Conservation (phyloP, 2,329 filamentous ascomycete genomes). For the Neurospora sp. region DNA sequence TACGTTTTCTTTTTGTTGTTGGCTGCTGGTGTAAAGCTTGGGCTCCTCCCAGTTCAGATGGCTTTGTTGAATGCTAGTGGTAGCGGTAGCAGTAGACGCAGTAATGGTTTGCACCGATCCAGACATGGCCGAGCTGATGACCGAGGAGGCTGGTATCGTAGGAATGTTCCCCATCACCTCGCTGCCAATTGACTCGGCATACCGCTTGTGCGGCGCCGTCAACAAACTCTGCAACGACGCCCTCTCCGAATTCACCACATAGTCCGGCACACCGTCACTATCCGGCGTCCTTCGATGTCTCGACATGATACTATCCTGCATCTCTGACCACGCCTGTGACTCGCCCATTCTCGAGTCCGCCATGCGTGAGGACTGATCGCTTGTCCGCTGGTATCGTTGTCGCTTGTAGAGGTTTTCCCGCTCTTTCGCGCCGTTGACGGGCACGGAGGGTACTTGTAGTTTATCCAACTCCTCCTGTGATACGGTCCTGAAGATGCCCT, state of each 20-base stretch:
- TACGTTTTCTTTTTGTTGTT: slow-evolving; percentile 13
- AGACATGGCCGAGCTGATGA: slow-evolving; percentile 3
- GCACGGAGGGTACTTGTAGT: slow-evolving; percentile 24
- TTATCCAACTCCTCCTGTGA: slow-evolving; percentile 42
- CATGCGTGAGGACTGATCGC: slow-evolving; percentile 23
- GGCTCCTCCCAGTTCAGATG: neutral
- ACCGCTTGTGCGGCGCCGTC: neutral
- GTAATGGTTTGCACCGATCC: slow-evolving; percentile 9
- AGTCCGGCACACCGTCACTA: neutral
- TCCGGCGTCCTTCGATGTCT: neutral
- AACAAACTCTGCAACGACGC: neutral
- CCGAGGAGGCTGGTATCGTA: neutral
- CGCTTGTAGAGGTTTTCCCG: slow-evolving; percentile 4
- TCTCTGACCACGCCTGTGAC: slow-evolving; percentile 51
- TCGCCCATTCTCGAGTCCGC: slow-evolving; percentile 32
- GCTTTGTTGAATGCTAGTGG: neutral
- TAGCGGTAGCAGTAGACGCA: neutral
- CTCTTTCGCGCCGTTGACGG: slow-evolving; percentile 15
- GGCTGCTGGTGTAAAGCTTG: neutral
- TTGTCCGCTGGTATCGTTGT: slow-evolving; percentile 6
- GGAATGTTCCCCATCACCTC: neutral
- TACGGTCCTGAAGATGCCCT: slow-evolving; percentile 53
- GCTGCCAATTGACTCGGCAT: neutral
- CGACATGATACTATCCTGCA: slow-evolving; percentile 25
- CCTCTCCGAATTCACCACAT: neutral